A percentile compares a stretch with the other conserved stretches of the same genome.
Evolutionary conservation across 1,139 yeast genomes (phyloP).

Genomic region (Geotrichum carabidarum): DNA sequence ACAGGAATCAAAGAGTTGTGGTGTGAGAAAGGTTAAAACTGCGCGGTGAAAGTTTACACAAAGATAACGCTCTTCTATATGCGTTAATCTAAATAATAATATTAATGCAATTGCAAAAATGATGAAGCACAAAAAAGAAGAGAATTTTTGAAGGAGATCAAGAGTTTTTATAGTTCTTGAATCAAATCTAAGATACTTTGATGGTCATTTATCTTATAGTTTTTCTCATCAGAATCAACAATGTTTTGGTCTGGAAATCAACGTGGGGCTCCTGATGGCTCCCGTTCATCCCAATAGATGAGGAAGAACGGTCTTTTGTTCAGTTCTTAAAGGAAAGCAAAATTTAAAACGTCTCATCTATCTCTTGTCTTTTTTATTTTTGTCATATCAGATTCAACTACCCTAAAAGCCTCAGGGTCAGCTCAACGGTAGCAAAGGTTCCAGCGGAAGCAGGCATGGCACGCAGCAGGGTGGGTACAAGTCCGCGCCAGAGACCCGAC

Average conservation of each 20-base stretch:
- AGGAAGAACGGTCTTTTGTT: background rate
- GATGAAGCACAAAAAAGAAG: background rate
- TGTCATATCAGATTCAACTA: slow-evolving; percentile 28
- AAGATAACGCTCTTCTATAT: too few species aligned
- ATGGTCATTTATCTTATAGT: too few species aligned
- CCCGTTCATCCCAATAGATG: background rate
- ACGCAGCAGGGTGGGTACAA: slow-evolving; percentile 61
- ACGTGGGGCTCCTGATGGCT: background rate
- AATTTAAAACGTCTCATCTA: too few species aligned
- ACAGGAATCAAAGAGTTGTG: background rate
- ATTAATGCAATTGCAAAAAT: background rate
- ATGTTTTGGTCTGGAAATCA: background rate
- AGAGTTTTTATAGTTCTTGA: background rate
- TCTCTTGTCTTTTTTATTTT: too few species aligned
- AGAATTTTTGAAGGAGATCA: background rate
- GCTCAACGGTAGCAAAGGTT: slow-evolving; percentile 72
- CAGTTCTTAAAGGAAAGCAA: too few species aligned
- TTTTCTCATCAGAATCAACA: too few species aligned
- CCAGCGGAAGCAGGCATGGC: slow-evolving; percentile 75
- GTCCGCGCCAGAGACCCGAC: slow-evolving; percentile 66
- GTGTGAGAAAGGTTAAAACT: too few species aligned
- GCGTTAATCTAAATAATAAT: too few species aligned
- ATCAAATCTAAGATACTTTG: too few species aligned
- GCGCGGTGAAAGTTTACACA: too few species aligned
- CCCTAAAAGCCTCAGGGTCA: slow-evolving; percentile 53